phyloP scores from a whole-genome alignment of 768 basidiomycete genomes.

The Postia placenta region DNA sequence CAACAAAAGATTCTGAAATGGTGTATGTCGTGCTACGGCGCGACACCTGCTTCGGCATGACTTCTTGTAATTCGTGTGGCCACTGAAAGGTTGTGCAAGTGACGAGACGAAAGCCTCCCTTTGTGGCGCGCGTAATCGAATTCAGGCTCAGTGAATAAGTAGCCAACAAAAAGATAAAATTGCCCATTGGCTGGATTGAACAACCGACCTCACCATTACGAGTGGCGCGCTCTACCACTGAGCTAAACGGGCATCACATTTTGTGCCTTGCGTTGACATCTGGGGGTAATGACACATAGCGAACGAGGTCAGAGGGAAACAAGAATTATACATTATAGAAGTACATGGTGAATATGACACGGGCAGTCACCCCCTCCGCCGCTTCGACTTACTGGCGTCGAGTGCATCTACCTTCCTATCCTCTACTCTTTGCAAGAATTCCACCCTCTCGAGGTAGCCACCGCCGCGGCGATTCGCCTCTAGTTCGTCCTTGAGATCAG shows the following conservation, averaged over 20 bases:
- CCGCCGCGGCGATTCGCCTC: conserved; percentile 67
- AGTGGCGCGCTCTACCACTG: conserved; percentile 9
- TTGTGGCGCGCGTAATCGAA: no score
- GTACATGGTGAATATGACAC: neutral
- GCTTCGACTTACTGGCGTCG: conserved; percentile 54
- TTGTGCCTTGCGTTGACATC: no score
- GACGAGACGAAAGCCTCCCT: no score
- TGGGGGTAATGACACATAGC: no score
- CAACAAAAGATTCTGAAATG: conserved; percentile 23
- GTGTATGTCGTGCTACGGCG: neutral
- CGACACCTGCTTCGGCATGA: neutral
- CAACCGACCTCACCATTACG: conserved; percentile 9
- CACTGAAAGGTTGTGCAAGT: no score
- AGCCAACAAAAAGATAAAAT: neutral
- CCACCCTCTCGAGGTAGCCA: conserved; percentile 81
- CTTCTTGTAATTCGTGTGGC: no score
- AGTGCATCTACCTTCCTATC: conserved; percentile 61
- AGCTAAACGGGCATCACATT: conserved; percentile 9
- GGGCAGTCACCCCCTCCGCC: conserved; percentile 18
- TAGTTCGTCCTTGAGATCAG: conserved; percentile 61
- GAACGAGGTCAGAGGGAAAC: no score
- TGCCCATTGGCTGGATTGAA: conserved; percentile 8
- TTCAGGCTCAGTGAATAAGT: no score
- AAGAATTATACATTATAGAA: no score
- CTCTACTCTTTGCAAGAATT: conserved; percentile 73